Conservation (phyloP, 495 filamentous ascomycete species). For the Aspergillus cristatus region DNA sequence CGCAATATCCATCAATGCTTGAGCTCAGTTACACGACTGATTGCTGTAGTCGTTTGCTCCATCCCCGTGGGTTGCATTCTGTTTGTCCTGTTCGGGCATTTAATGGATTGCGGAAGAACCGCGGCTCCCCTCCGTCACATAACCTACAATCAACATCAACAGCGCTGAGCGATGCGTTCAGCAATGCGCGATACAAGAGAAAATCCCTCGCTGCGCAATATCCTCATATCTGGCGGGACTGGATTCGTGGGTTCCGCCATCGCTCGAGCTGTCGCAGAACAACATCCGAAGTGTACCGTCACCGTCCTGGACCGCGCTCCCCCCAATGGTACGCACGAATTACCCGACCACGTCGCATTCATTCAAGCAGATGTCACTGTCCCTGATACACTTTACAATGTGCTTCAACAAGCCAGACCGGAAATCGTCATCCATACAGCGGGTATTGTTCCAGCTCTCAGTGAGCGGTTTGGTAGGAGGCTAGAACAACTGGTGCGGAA, state of each 20-base stretch:
- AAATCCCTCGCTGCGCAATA: conserved; percentile 11
- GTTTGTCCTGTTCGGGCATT: too few species aligned
- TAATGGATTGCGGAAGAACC: too few species aligned
- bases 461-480: conserved; percentile 31
- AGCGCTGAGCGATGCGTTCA: too few species aligned
- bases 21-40: too few species aligned
- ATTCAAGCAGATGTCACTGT: conserved; percentile 32
- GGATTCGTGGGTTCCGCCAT: conserved; percentile 42
- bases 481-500: conserved; percentile 28
- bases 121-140: too few species aligned
- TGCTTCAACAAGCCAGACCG: conserved; percentile 23
- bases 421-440: conserved; percentile 39
- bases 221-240: conserved; percentile 47
- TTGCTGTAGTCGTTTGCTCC: too few species aligned
- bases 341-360: conserved; percentile 22
- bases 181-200: conserved; percentile 10
- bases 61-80: too few species aligned
- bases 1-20: too few species aligned
- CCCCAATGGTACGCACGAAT: conserved; percentile 20
- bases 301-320: conserved; percentile 33
- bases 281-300: conserved; percentile 33
- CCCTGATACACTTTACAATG: conserved; percentile 16
- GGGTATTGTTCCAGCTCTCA: conserved; percentile 33
- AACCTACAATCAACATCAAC: too few species aligned
- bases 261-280: conserved; percentile 31